Conservation (phyloP, 2,329 filamentous ascomycete species). For the Cladosporium sp. region DNA sequence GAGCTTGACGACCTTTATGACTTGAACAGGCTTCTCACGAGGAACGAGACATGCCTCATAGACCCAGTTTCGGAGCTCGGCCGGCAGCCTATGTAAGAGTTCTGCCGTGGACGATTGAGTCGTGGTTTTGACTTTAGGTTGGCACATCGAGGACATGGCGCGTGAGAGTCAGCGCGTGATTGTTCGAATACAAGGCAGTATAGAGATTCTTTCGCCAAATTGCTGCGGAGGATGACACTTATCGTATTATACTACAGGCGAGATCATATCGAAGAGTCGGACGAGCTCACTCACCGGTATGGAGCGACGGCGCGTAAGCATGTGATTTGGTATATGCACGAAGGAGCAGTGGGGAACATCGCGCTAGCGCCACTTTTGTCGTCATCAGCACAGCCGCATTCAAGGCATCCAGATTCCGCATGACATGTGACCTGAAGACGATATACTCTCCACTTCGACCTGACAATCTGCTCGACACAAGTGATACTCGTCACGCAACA, state of each 20-base stretch:
- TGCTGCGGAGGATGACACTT: too few species aligned
- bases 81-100: not conserved
- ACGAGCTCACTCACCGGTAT: not conserved
- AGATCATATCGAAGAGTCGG: not conserved
- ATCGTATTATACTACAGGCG: not conserved
- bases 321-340: not conserved
- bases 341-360: not conserved
- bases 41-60: not conserved
- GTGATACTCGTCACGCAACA: not conserved
- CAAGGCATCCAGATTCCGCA: not conserved
- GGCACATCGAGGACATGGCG: not conserved
- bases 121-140: not conserved
- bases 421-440: constrained; percentile 1
- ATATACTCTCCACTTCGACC: not conserved
- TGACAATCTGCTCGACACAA: not conserved
- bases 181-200: not conserved
- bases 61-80: not conserved
- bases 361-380: not conserved
- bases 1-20: not conserved
- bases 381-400: constrained; percentile 3
- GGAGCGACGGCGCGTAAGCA: not conserved
- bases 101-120: not conserved
- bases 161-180: not conserved
- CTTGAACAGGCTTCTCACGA: not conserved
- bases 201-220: accelerated